A percentile compares a stretch with the other conserved stretches of the same genome.
Conservation (phyloP, 108 stramenopile species). For the Conticribra weissflogii region DNA sequence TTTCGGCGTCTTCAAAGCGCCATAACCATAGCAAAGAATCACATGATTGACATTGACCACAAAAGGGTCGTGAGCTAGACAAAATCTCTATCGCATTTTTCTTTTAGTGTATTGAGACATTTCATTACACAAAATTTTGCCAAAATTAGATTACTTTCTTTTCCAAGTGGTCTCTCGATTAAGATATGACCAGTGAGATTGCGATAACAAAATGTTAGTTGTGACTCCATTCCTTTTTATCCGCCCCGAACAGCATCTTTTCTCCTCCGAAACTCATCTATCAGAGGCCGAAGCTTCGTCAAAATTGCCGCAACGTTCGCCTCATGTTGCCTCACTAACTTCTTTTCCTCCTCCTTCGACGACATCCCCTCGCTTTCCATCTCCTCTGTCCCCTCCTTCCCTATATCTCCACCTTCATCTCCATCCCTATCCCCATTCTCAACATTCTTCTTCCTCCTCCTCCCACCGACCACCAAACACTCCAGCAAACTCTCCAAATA, state of each 20-base stretch:
- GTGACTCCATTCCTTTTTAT: too few relatives aligned
- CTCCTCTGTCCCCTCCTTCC: neutral
- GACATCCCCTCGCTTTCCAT: neutral
- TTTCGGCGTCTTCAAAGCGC: too few relatives aligned
- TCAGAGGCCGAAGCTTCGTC: conserved; percentile 30
- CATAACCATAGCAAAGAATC: too few relatives aligned
- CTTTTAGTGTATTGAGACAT: too few relatives aligned
- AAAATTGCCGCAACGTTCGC: conserved; percentile 30
- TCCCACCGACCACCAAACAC: conserved; percentile 19
- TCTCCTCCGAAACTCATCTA: conserved; percentile 36
- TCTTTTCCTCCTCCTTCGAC: conserved; percentile 13
- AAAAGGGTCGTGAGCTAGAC: too few relatives aligned
- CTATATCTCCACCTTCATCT: conserved; percentile 14
- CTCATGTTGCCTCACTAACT: conserved; percentile 24
- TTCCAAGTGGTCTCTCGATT: too few relatives aligned
- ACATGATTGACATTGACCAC: too few relatives aligned
- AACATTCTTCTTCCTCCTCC: neutral
- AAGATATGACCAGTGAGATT: too few relatives aligned
- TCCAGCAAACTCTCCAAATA: conserved; percentile 34
- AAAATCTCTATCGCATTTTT: too few relatives aligned
- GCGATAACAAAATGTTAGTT: too few relatives aligned
- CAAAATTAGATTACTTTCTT: too few relatives aligned
- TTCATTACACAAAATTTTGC: too few relatives aligned
- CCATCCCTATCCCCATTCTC: neutral
- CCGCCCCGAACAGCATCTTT: conserved; percentile 17